Evolutionary conservation across 2,329 filamentous ascomycete species (phyloP), one percentile per base, ranked within the genome.

Genomic region (Cylindrodendrum hubeiense): DNA sequence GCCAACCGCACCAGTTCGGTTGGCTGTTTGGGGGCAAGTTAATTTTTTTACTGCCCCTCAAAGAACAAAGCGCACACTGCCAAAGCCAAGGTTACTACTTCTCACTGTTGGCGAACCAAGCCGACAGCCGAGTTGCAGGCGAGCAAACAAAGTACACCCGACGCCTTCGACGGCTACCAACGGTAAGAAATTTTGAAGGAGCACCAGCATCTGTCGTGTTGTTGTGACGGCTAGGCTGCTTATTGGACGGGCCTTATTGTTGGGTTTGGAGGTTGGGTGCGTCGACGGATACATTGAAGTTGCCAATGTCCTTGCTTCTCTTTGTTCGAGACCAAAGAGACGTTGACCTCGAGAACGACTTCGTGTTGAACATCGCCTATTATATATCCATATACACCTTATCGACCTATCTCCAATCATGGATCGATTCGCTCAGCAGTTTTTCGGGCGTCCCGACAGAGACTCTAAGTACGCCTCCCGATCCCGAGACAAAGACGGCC

Each of bases 341-440:
- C n/a, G n/a, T 30, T 17, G 17, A n/a, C 26, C 4, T 30, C 17
- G 12, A 28, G 46, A 30, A 30, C n/a, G 26, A 19, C 17, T 19
- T n/a, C 22, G 13, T 26, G 6, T 26, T 19, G n/a, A 4, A 33
- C 17, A 30, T 30, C n/a, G 21, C 8, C 37, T n/a, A 15, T 39
- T 39, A n/a, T n/a, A 15, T 39, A n/a, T 8, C 15, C n/a, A 5
- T n/a, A 8, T 30, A 30, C 28, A 30, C 28, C 28, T 30, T 30
- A 30, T 53, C n/a, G 19, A 21, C 10, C 33, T 13, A 10, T 24
- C 8, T 21, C 19, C 21, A 9, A 33, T 34, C 13, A 74, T 74
- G 72, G 71, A 74, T 17, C 67, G 67, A 17, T 71, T 74, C 55
- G 64, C 72, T 17, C 67, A 74, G 21, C 72, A 74, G 15, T 34